Base-by-base conservation (phyloP, 176 grass and related monocot species). In the Juncus inflexus region DNA sequence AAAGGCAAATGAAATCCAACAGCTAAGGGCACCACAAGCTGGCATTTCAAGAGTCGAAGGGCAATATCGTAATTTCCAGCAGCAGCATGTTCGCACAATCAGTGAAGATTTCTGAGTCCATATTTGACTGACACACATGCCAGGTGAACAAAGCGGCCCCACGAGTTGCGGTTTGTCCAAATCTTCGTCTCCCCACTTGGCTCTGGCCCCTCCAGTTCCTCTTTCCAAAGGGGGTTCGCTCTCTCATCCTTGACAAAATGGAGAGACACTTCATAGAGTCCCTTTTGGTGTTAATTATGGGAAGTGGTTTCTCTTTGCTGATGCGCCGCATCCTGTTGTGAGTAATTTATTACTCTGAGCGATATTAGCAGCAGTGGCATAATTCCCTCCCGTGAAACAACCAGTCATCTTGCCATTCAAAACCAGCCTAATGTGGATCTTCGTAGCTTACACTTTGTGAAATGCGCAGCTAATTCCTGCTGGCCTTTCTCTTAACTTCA, bases 71-170 rank as follows among this genome's bases (percentile, higher is more conserved):
- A 91, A 72, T 97, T 97, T 40, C 94, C 94, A 47, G 87, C 77
- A 58, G 94, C 94, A 39, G 77, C 85, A 66, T 97, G 85, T 72
- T 97, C 94, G 10, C 94, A 28, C 94, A 73, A 82, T 82, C 69
- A 97, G 80, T 77, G 94, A 97, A 65, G 94, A 97, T 68, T 89
- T 97, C 71, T 97, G 87, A 64, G 80, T 86, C 94, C 94, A 97
- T 62, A 92, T 89, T 77, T 92, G 87, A 62, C 83, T 92, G 49
- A 97, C 88, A 76, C 88, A 79, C 80, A 97, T 86, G 64, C 94
- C 94, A 52, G 83, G 83, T 68, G 87, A 92, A 89, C 51, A 86
- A 49, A 16, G 77, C 61, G 38, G 88, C 82, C 2, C 67, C 67
- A 12, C 72, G 85, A 41, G 40, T 73, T 40, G 66, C 78, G 19